Percentiles rank a stretch among this genome's conserved stretches.
These are phyloP conservation scores for Candolleomyces aberdarensis DNA, from an alignment of 768 basidiomycete species.

Conservation along the genomic window DNA sequence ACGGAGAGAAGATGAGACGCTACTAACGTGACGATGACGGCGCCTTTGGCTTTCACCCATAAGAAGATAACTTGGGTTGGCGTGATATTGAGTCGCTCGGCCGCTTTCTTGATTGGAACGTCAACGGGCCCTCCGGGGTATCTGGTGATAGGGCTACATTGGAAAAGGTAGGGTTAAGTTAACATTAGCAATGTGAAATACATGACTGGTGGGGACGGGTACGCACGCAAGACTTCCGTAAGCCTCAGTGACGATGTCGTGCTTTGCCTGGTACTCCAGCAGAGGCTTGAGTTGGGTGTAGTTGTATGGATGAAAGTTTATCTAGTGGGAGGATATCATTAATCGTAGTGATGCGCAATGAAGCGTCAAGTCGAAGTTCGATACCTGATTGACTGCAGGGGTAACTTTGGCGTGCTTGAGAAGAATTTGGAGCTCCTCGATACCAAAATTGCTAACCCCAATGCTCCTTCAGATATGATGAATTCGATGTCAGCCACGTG, in stretches of 20 bases:
- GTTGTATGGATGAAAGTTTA: conserved; percentile 70
- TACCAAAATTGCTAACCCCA: conserved; percentile 69
- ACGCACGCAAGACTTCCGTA: conserved; percentile 66
- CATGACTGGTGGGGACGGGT: too few species aligned
- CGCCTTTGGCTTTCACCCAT: conserved; percentile 69
- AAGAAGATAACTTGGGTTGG: conserved; percentile 64
- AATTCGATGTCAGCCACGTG: not conserved
- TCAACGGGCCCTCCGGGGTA: conserved; percentile 67
- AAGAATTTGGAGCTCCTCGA: conserved; percentile 50
- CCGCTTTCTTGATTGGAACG: conserved; percentile 46
- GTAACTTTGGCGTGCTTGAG: conserved; percentile 48
- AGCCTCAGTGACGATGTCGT: conserved; percentile 68
- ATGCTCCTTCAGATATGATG: conserved; percentile 49
- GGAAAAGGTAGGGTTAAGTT: too few species aligned
- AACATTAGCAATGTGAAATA: too few species aligned
- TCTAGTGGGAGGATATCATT: too few species aligned
- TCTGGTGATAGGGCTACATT: conserved; percentile 50
- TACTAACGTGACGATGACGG: conserved; percentile 65
- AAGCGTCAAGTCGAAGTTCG: too few species aligned
- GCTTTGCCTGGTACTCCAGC: conserved; percentile 52
- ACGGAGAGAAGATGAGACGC: too few species aligned
- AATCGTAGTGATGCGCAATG: too few species aligned
- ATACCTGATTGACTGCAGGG: conserved; percentile 74
- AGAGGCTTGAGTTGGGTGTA: conserved; percentile 49
- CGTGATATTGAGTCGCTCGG: conserved; percentile 50